Evolutionary conservation across 176 grass and related monocot genomes (phyloP), one percentile per base, ranked within the genome.

Genomic region (Rhipidocladum racemiflorum): DNA sequence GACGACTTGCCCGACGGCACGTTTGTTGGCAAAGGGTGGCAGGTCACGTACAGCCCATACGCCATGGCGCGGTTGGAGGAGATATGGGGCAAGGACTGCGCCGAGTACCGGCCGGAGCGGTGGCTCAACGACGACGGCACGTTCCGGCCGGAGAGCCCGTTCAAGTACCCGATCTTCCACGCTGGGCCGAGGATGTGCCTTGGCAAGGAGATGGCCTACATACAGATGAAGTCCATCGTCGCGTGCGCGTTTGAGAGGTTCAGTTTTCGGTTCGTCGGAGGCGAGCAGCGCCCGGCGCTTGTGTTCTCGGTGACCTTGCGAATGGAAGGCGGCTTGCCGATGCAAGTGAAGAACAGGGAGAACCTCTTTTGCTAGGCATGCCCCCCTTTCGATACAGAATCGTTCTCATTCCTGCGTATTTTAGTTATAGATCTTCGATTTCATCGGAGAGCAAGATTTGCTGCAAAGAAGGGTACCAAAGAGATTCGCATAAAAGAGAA

Each of bases 181-280:
- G 87, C 67, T 0, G 89, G 84, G 1, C 92, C 84, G 0, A 61
- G 92, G 84, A 94, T 89, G 89, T 94, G 92, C 79, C 76, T 94
- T 3, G 92, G 89, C 61, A 94, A 94, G 64, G 87, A 94, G 62
- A 94, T 94, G 92, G 92, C 87, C 4, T 89, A 94, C 78, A 91
- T 91, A 74, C 87, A 89, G 60, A 94, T 94, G 89, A 94, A 94
- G 66, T 91, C 84, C 27, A 82, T 94, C 15, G 81, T 48, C 0
- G 89, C 89, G 27, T 89, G 80, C 42, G 84, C 89, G 38, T 1
- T 94, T 2, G 89, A 91, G 61, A 81, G 63, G 72, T 89, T 89
- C 72, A 79, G 51, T 23, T 12, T 91, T 72, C 62, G 15, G 40
- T 80, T 76, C 48, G 24, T 85, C 50, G 61, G 84, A 39, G 65